Evolutionary conservation across 1,284 basidiomycete genomes (phyloP).

Genomic region (Cryptococcus floricola): DNA sequence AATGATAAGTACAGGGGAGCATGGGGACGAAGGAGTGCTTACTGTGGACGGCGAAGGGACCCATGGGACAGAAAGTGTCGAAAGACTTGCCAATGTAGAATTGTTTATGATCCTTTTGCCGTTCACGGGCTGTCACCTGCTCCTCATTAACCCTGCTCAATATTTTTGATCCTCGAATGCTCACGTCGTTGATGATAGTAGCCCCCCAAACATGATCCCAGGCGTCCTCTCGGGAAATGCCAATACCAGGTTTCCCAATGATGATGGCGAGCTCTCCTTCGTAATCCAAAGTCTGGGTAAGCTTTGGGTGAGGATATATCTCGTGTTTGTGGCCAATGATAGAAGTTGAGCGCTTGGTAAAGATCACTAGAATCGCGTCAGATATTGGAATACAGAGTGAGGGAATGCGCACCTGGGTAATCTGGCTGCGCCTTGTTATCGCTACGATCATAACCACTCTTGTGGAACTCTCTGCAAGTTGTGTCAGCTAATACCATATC

Average conservation of each 20-base stretch:
- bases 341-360: constrained; percentile 43
- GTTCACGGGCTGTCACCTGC: constrained; percentile 33
- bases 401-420: constrained; percentile 18
- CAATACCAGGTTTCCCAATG: constrained; percentile 38
- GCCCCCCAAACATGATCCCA: constrained; percentile 46
- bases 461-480: constrained; percentile 26
- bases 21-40: constrained; percentile 1
- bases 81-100: constrained; percentile 46
- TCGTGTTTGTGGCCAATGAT: constrained; percentile 28
- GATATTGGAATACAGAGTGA: not conserved
- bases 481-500: not conserved
- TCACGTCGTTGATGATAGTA: constrained; percentile 38
- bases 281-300: constrained; percentile 41
- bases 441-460: constrained; percentile 33
- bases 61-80: constrained; percentile 48
- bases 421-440: constrained; percentile 36
- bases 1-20: not conserved
- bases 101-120: constrained; percentile 44
- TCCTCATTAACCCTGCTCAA: not conserved
- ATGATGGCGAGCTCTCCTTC: constrained; percentile 46
- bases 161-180: not conserved
- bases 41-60: constrained; percentile 29
- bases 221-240: constrained; percentile 39
- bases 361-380: constrained; percentile 26
- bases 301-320: constrained; percentile 39